phyloP scores from a whole-genome alignment of 352 stramenopile genomes.

The Phytophthora agathidicida region DNA sequence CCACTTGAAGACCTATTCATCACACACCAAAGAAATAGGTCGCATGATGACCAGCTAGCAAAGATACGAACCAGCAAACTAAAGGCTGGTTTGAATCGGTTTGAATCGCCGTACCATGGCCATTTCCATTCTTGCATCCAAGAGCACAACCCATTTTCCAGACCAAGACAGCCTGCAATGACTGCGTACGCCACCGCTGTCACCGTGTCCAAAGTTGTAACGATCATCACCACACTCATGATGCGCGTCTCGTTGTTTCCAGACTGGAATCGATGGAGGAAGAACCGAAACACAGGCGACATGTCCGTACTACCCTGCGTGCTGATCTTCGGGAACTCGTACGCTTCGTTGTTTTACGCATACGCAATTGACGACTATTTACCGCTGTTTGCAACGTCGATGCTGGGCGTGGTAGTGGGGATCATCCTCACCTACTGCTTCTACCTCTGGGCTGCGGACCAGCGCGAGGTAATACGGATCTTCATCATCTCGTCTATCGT shows the following conservation, averaged over 20 bases:
- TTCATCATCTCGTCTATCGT: conserved; percentile 4
- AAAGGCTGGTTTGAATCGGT: background rate
- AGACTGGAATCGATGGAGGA: conserved; percentile 37
- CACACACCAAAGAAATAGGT: background rate
- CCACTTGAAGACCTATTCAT: conserved; percentile 14
- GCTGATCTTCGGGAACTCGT: conserved; percentile 36
- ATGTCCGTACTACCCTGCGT: conserved; percentile 32
- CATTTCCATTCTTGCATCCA: conserved; percentile 15
- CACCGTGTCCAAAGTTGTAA: conserved; percentile 28
- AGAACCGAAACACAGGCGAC: conserved; percentile 25
- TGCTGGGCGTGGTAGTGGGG: conserved; percentile 24
- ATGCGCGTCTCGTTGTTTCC: conserved; percentile 40
- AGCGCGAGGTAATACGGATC: conserved; percentile 9
- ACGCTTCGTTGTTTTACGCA: conserved; percentile 29
- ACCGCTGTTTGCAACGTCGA: conserved; percentile 29
- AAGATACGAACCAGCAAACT: conserved; percentile 1
- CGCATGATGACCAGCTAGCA: conserved; percentile 10
- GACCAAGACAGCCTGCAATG: background rate
- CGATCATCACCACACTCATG: conserved; percentile 36
- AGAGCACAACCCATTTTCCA: background rate
- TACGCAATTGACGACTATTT: conserved; percentile 26
- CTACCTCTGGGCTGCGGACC: conserved; percentile 16
- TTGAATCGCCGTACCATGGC: background rate
- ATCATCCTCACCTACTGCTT: conserved; percentile 24
- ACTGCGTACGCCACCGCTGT: background rate